A percentile compares a stretch with the other conserved stretches of the same genome.
Conservation (phyloP, 2,329 filamentous ascomycete species). For the Aureobasidium sp. region DNA sequence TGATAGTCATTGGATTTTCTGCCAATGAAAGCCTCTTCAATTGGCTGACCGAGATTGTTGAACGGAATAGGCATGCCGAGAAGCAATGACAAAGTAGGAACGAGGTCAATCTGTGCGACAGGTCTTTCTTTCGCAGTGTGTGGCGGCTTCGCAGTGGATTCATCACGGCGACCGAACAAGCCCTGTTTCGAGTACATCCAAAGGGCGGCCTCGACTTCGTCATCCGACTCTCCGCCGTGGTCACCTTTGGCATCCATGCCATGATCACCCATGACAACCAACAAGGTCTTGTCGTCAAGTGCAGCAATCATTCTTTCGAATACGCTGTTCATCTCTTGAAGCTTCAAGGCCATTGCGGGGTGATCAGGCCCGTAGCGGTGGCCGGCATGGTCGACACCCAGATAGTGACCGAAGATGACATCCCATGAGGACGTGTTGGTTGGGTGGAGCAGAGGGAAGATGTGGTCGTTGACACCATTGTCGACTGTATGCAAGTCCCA, state of each 20-base stretch:
- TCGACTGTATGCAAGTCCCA: conserved; percentile 97
- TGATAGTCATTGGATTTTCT: conserved; percentile 58
- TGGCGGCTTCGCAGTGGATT: conserved; percentile 49
- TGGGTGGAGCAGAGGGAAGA: conserved; percentile 69
- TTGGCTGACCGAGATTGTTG: conserved; percentile 88
- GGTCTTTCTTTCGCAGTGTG: conserved; percentile 67
- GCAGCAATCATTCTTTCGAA: conserved; percentile 60
- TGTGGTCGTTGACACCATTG: conserved; percentile 84
- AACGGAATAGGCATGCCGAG: conserved; percentile 89
- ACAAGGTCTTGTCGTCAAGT: conserved; percentile 75
- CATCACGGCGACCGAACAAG: conserved; percentile 68
- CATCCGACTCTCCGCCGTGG: conserved; percentile 95
- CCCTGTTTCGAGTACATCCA: conserved; percentile 97
- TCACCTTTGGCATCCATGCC: conserved; percentile 98
- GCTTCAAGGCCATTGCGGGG: conserved; percentile 79
- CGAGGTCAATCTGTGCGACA: conserved; percentile 83
- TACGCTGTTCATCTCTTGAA: conserved; percentile 82
- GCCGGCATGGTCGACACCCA: conserved; percentile 94
- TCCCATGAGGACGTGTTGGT: conserved; percentile 70
- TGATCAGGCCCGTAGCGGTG: conserved; percentile 94
- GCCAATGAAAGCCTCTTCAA: conserved; percentile 85
- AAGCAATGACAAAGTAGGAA: conserved; percentile 81
- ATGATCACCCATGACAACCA: conserved; percentile 98
- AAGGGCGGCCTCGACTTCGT: conserved; percentile 86
- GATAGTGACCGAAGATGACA: conserved; percentile 84